These are phyloP conservation scores for Ilex asprella DNA, from an alignment of 257 asterid species.

Conservation along the genomic window DNA sequence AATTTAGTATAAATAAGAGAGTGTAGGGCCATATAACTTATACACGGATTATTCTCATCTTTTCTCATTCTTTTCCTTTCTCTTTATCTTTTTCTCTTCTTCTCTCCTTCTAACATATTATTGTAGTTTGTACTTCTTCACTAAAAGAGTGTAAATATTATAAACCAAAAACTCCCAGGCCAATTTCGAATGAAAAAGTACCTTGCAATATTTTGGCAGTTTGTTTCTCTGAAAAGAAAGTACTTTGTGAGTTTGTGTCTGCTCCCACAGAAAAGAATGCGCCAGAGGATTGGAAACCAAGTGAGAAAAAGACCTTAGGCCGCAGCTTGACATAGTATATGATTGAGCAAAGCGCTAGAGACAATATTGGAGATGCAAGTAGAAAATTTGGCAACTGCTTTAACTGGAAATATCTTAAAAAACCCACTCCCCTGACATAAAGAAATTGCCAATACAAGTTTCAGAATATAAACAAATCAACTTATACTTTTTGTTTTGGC, in stretches of 20 bases:
- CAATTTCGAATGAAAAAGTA: slow-evolving; percentile 9
- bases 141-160: no score
- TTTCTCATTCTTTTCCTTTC: no score
- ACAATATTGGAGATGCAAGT: slow-evolving; percentile 83
- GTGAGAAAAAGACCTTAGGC: slow-evolving; percentile 65
- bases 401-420: slow-evolving; percentile 75
- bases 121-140: no score
- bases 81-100: no score
- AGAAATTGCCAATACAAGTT: slow-evolving; percentile 17
- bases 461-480: background rate
- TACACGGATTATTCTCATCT: no score
- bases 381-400: slow-evolving; percentile 89
- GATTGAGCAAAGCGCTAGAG: slow-evolving; percentile 65
- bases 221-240: slow-evolving; percentile 18
- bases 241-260: slow-evolving; percentile 21
- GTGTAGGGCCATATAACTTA: no score
- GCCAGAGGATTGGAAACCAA: slow-evolving; percentile 52
- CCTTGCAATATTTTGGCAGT: slow-evolving; percentile 39
- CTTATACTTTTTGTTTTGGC: background rate
- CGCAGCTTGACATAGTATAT: slow-evolving; percentile 55
- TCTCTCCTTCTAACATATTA: no score
- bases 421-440: slow-evolving; percentile 85
- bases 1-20: no score
- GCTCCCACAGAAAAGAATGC: slow-evolving; percentile 24
- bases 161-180: no score